These are phyloP conservation scores for Begonia loranthoides DNA, from an alignment of 306 rosid genomes.

Conservation along the genomic window DNA sequence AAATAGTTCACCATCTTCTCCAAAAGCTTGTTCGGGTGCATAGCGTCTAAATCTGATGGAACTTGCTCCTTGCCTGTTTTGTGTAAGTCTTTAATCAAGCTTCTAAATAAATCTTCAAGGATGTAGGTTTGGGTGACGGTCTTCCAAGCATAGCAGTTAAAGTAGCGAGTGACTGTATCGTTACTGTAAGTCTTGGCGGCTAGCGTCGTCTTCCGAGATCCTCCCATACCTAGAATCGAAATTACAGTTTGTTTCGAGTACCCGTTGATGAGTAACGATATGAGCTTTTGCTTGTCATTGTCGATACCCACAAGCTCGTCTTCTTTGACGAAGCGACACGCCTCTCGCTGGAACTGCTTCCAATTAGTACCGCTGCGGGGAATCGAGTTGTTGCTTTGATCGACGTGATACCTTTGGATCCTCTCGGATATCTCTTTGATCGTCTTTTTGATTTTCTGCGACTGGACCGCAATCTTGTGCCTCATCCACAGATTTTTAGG, in stretches of 20 bases:
- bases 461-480: too few relatives aligned
- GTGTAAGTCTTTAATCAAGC: background rate
- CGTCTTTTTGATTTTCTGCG: too few relatives aligned
- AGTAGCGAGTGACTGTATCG: background rate
- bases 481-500: too few relatives aligned
- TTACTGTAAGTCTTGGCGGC: background rate
- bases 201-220: constrained; percentile 8
- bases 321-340: too few relatives aligned
- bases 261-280: background rate
- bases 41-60: too few relatives aligned
- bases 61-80: background rate
- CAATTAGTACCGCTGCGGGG: too few relatives aligned
- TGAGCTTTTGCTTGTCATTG: too few relatives aligned
- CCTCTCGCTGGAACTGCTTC: too few relatives aligned
- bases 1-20: background rate
- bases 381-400: too few relatives aligned
- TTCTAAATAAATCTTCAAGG: background rate
- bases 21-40: background rate
- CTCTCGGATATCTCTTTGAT: too few relatives aligned
- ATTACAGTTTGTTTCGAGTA: background rate
- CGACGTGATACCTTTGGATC: too few relatives aligned
- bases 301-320: too few relatives aligned
- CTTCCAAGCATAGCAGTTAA: background rate
- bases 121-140: background rate
- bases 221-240: constrained; percentile 7